These are phyloP conservation scores for Rhizopogon sp. DNA, from an alignment of 768 basidiomycete genomes.

Conservation along the genomic window DNA sequence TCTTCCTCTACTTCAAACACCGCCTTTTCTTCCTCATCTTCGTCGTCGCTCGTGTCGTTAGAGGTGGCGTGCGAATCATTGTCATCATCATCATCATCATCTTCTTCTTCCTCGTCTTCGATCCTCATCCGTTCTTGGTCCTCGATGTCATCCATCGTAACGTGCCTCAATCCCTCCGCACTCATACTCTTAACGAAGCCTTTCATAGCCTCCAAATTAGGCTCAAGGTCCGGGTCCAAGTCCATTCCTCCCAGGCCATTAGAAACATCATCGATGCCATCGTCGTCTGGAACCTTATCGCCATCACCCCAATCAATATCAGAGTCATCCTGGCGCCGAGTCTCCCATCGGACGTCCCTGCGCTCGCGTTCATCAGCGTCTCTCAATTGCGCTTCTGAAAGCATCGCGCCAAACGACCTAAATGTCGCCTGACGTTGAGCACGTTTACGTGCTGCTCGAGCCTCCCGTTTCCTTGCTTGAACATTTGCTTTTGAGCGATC, in stretches of 20 bases:
- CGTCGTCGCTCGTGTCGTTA: slow-evolving; percentile 28
- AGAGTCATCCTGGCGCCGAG: slow-evolving; percentile 56
- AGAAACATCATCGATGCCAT: slow-evolving; percentile 26
- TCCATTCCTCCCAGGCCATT: slow-evolving; percentile 49
- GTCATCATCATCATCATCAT: slow-evolving; percentile 14
- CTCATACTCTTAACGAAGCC: slow-evolving; percentile 50
- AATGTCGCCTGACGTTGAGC: slow-evolving; percentile 30
- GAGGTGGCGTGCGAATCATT: slow-evolving; percentile 16
- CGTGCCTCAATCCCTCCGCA: slow-evolving; percentile 38
- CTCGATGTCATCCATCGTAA: slow-evolving; percentile 65
- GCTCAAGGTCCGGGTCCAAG: slow-evolving; percentile 52
- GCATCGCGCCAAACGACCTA: slow-evolving; percentile 47
- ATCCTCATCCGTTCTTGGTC: slow-evolving; percentile 43
- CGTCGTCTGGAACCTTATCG: slow-evolving; percentile 21
- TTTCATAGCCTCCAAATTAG: slow-evolving; percentile 45
- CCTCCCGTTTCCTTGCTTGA: slow-evolving; percentile 19
- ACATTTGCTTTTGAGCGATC: slow-evolving; percentile 18
- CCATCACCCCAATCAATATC: slow-evolving; percentile 65
- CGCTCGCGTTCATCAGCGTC: slow-evolving; percentile 25
- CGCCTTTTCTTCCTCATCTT: slow-evolving; percentile 28
- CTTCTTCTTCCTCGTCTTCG: slow-evolving; percentile 44
- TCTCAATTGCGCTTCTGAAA: slow-evolving; percentile 48
- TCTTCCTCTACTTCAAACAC: slow-evolving; percentile 42
- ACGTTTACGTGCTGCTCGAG: slow-evolving; percentile 7
- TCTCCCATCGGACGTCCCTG: slow-evolving; percentile 36